Base-by-base conservation (phyloP, 164 flowering plant genomes). In the Echeveria elegans region DNA sequence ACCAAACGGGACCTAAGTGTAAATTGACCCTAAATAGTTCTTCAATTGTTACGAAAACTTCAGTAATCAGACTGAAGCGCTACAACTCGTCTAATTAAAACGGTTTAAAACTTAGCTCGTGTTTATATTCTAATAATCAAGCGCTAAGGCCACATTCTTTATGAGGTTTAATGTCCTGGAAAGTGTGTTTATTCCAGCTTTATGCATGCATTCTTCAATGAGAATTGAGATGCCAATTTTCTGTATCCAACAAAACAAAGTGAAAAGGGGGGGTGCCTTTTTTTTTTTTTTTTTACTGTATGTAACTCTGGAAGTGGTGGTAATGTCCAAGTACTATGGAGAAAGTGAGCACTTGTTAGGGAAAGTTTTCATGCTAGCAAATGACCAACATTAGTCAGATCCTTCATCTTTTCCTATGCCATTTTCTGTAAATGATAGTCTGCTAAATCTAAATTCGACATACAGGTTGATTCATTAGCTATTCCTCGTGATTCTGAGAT, bases 281-380 rank as follows among this genome's bases (percentile, higher is more conserved):
- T n/a, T n/a, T n/a, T n/a, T n/a, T n/a, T n/a, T n/a, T n/a, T n/a
- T n/a, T n/a, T n/a, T n/a, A 79, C 66, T 94, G 11, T 91, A 94
- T 82, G 94, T 94, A 50, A 97, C 99, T 45, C 80, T 94, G 70
- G 92, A 85, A 52, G 82, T 79, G 47, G n/a, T n/a, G n/a, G 83
- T 93, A 68, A 77, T 92, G 93, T 92, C 96, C 64, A 90, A 92
- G 77, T 94, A 86, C 68, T 94, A 89, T 76, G 99, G 99, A 66
- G 97, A 94, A 82, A 94, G 96, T 73, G 96, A 91, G 71, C 88
- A 89, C 12, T 68, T 88, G 64, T 67, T 94, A 50, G 97, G 96
- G 23, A 82, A 83, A 74, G 90, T 91, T 41, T 94, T 94, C 74
- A 74, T 88, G 12, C 92, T 89, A 75, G 97, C 97, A 34, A 88